phyloP scores from a whole-genome alignment of 1,284 basidiomycete species.

The Fistulina hepatica region DNA sequence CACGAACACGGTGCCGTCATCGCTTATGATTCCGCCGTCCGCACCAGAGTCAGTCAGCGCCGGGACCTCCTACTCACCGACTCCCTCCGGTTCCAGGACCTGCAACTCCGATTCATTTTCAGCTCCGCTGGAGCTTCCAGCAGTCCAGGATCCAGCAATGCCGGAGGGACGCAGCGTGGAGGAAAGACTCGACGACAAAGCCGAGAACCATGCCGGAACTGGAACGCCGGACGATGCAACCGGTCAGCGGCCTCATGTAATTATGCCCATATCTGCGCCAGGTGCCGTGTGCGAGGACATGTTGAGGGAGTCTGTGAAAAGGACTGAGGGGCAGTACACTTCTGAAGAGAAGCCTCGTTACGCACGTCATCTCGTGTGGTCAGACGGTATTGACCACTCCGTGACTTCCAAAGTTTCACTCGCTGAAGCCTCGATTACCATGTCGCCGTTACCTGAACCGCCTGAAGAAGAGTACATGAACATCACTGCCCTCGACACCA shows the following conservation, averaged over 20 bases:
- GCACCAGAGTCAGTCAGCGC: slow-evolving; percentile 17
- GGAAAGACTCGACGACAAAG: too few species aligned
- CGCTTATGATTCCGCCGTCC: slow-evolving; percentile 20
- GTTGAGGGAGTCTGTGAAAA: too few species aligned
- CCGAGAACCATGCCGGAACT: neutral
- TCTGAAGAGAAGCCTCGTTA: slow-evolving; percentile 9
- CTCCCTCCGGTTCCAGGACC: slow-evolving; percentile 7
- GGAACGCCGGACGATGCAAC: neutral
- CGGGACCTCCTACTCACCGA: slow-evolving; percentile 18
- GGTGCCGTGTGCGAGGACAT: too few species aligned
- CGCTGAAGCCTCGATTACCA: slow-evolving; percentile 17
- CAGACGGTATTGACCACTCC: too few species aligned
- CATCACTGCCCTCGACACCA: slow-evolving; percentile 12
- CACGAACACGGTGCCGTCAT: too few species aligned
- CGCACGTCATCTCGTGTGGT: slow-evolving; percentile 13
- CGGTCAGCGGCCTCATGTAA: slow-evolving; percentile 7
- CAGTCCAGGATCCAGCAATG: too few species aligned
- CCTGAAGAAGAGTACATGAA: slow-evolving; percentile 13
- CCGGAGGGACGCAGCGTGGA: too few species aligned
- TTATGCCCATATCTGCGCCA: slow-evolving; percentile 13
- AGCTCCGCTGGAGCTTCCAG: too few species aligned
- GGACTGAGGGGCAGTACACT: too few species aligned
- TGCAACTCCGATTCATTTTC: too few species aligned
- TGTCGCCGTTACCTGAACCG: slow-evolving; percentile 13
- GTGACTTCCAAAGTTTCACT: too few species aligned